Base-by-base conservation (phyloP, 441 rosid species). In the Pelargonium myrrhifolium region DNA sequence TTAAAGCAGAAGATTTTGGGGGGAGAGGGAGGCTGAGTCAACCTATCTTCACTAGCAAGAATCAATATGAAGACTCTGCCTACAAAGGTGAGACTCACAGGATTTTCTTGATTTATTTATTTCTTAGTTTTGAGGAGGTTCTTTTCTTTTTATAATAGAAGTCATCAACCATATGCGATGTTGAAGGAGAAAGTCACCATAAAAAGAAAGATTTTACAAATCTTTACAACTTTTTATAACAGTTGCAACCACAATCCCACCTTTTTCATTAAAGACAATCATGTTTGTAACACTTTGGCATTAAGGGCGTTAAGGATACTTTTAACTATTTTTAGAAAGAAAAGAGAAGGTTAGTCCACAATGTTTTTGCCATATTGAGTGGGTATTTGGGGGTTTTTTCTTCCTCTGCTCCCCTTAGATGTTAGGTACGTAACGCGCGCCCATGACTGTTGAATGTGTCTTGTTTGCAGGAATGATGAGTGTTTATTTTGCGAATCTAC, bases 21-120 rank as follows among this genome's bases (percentile, higher is more conserved):
- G 81, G 31, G 31, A 28, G 2, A 24, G 26, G 26, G 2, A 3
- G 3, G 31, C 71, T 14, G 79, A 82, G 96, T 86, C 88, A 86
- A 85, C 84, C 77, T 72, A 73, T 28, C 68, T 78, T 78, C 79
- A 71, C 75, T 72, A 75, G 80, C 71, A 75, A 80, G 86, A 81
- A 85, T 76, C 85, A 83, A 88, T 78, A 81, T 77, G 89, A 75
- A 82, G 92, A 87, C 89, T 81, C n/a, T n/a, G n/a, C n/a, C n/a
- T n/a, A n/a, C 26, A 24, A 24, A 24, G 26, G 26, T 24, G 26
- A 24, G 26, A 24, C 26, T 24, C 26, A 24, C 2, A 24, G 2
- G 26, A 24, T 24, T 24, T 24, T 24, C 1, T 24, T 24, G 26
- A 24, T 24, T 24, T 2, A n/a, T n/a, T n/a, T 24, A 24, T 24